Evolutionary conservation across 768 basidiomycete species (phyloP), one percentile per base, ranked within the genome.

Genomic region (Leucocoprinus leucothites): DNA sequence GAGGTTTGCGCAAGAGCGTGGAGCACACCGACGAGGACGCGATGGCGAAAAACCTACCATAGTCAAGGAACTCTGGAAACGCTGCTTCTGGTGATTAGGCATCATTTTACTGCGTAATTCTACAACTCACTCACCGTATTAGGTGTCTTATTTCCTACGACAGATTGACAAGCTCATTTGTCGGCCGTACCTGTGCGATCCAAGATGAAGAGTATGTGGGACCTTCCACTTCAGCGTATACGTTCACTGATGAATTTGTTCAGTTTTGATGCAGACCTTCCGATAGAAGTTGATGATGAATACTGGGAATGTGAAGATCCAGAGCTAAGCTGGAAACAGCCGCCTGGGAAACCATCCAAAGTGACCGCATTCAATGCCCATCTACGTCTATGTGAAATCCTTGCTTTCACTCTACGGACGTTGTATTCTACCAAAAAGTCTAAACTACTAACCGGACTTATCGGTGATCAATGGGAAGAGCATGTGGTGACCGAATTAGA

Each of bases 151-250:
- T 74, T 50, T 60, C 60, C 24, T 42, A 67, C 26, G 75, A 77
- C 53, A 60, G 72, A 14, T 40, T 67, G 31, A 56, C 71, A 41
- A 77, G 78, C 38, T 69, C 77, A 4, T 77, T 77, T 43, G 71
- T 87, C 38, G 90, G 91, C 9, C 75, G 90, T 16, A 83, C 87
- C 0, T 76, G 80, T 50, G 80, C 82, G 2, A 75, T 90, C 3
- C 82, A 85, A 47, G 86, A 89, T 44, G 87, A 87, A 67, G 89
- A 89, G 82, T 85, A 59, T 56, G 84, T 69, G 42, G n/a, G 22
- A n/a, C 35, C 9, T n/a, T 9, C 19, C 16, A 42, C 19, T 14
- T 43, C 7, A 18, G 3, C 16, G 1, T 14, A 7, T 48, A 14
- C 25, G 34, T 41, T 18, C 35, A 48, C 48, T 60, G 21, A 58